Evolutionary conservation across 768 basidiomycete genomes (phyloP).

Genomic region (Xerocomellus dryophilus): DNA sequence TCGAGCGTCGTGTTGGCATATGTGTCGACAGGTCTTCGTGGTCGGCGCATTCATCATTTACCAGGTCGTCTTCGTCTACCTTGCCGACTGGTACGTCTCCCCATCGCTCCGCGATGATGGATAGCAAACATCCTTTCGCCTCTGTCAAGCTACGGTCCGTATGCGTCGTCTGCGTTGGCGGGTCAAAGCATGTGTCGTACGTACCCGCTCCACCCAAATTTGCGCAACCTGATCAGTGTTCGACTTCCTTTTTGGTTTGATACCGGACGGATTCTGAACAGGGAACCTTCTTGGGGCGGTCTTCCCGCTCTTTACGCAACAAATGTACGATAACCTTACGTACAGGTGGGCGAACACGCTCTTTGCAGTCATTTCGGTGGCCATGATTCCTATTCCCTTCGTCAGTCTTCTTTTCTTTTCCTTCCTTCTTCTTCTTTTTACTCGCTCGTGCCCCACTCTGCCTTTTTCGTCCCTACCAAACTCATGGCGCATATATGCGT

Average conservation of each 20-base stretch:
- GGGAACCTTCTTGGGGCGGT: conserved; percentile 49
- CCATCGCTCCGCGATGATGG: neutral
- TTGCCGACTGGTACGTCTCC: conserved; percentile 56
- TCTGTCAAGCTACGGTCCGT: conserved; percentile 47
- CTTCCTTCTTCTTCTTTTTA: too few species aligned
- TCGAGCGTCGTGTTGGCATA: conserved; percentile 2
- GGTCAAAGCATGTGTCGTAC: conserved; percentile 60
- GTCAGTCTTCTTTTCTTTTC: conserved; percentile 31
- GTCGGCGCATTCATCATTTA: conserved; percentile 54
- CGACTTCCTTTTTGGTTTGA: conserved; percentile 18
- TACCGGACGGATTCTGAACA: conserved; percentile 16
- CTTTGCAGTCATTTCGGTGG: conserved; percentile 48
- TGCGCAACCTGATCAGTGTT: conserved; percentile 5
- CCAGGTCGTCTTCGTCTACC: conserved; percentile 55
- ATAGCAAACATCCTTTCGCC: neutral
- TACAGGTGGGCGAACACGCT: conserved; percentile 62
- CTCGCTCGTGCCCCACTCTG: too few species aligned
- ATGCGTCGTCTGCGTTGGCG: conserved; percentile 67
- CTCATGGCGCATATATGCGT: neutral
- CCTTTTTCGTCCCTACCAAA: neutral
- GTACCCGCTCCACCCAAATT: conserved; percentile 17
- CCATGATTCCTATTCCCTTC: conserved; percentile 61
- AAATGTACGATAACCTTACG: conserved; percentile 54
- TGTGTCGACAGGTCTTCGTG: conserved; percentile 42
- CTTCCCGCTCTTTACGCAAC: conserved; percentile 62